Percentiles rank a stretch among this genome's conserved stretches.
phyloP scores from a whole-genome alignment of 2,329 filamentous ascomycete genomes.

The Fusarium cicatricum region DNA sequence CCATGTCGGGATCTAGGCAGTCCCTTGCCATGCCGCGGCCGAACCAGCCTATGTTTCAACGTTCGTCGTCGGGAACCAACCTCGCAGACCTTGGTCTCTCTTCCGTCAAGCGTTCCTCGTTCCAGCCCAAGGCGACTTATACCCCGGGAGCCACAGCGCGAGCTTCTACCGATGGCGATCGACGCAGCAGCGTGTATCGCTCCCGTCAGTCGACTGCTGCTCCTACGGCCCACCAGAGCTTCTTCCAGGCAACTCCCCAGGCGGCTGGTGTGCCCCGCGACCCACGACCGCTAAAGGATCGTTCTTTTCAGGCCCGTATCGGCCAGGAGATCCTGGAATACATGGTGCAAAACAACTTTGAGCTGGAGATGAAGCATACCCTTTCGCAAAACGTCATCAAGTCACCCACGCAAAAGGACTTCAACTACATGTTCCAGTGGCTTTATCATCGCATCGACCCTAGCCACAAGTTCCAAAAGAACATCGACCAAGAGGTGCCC shows the following conservation, averaged over 20 bases:
- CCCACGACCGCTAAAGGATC: slow-evolving; percentile 84
- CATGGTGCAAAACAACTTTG: slow-evolving; percentile 91
- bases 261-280: slow-evolving; percentile 85
- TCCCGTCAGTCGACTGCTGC: slow-evolving; percentile 72
- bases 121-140: slow-evolving; percentile 73
- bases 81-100: slow-evolving; percentile 81
- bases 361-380: slow-evolving; percentile 96
- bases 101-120: slow-evolving; percentile 84
- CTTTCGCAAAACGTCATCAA: slow-evolving; percentile 91
- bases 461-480: slow-evolving; percentile 90
- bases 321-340: slow-evolving; percentile 92
- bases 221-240: slow-evolving; percentile 83
- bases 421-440: slow-evolving; percentile 98
- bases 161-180: slow-evolving; percentile 60
- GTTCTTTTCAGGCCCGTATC: slow-evolving; percentile 81
- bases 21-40: slow-evolving; percentile 86
- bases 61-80: slow-evolving; percentile 83
- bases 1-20: slow-evolving; percentile 82
- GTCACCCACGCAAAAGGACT: slow-evolving; percentile 97
- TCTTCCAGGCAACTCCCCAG: slow-evolving; percentile 88
- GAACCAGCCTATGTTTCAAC: slow-evolving; percentile 86
- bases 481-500: slow-evolving; percentile 94
- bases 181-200: slow-evolving; percentile 85
- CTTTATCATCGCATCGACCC: slow-evolving; percentile 96
- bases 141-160: slow-evolving; percentile 61